phyloP scores from a whole-genome alignment of 371 early-diverging fungal genomes.

The Lichtheimia ramosa region DNA sequence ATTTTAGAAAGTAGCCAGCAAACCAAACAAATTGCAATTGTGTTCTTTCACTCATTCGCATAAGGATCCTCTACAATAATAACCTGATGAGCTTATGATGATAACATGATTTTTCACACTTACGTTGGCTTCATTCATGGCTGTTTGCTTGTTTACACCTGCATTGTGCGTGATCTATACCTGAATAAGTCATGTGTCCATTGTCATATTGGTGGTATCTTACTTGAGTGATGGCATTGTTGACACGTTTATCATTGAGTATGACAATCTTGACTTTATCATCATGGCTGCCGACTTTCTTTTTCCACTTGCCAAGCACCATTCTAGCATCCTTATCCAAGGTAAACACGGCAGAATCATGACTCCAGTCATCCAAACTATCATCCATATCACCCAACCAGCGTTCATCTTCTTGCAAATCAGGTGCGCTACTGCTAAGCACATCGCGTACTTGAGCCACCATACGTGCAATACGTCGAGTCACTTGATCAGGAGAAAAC shows the following conservation, averaged over 20 bases:
- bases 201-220: neutral
- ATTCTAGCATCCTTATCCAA: slow-evolving; percentile 30
- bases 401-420: slow-evolving; percentile 28
- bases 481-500: slow-evolving; percentile 35
- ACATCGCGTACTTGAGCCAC: slow-evolving; percentile 31
- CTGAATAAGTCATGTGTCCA: neutral
- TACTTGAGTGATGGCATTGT: slow-evolving; percentile 41
- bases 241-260: slow-evolving; percentile 49
- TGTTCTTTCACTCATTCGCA: slow-evolving; percentile 53
- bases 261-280: slow-evolving; percentile 50
- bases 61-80: slow-evolving; percentile 34
- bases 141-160: slow-evolving; percentile 49
- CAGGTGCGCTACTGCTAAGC: slow-evolving; percentile 16
- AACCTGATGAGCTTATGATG: neutral
- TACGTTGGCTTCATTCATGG: slow-evolving; percentile 47
- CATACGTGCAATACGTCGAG: slow-evolving; percentile 40
- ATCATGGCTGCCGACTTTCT: slow-evolving; percentile 47
- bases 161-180: slow-evolving; percentile 45
- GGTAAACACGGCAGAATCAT: slow-evolving; percentile 28
- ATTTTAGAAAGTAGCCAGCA: slow-evolving; percentile 40
- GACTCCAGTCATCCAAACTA: slow-evolving; percentile 47
- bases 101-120: neutral
- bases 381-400: slow-evolving; percentile 53
- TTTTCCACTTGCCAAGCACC: slow-evolving; percentile 46
- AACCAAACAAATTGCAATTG: slow-evolving; percentile 52